These are phyloP conservation scores for Plasmopara muralis DNA, from an alignment of 352 stramenopile species.

Conservation along the genomic window DNA sequence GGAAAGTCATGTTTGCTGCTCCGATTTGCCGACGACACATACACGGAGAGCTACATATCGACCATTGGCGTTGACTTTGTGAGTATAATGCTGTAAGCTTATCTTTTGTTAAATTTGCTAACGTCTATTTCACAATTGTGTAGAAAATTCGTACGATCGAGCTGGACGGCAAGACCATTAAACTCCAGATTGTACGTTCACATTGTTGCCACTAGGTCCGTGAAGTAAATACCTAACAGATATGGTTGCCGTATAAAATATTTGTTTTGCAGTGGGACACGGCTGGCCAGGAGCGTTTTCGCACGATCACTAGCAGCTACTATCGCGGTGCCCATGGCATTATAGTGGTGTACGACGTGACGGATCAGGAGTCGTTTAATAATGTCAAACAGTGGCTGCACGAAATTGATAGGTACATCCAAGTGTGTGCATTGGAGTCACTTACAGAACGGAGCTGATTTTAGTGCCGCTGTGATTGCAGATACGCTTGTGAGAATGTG, in stretches of 20 bases:
- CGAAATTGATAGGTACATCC: conserved; percentile 74
- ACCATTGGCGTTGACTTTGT: conserved; percentile 99
- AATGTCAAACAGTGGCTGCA: conserved; percentile 98
- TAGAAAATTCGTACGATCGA: conserved; percentile 99
- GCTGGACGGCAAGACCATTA: conserved; percentile 99
- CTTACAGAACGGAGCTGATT: conserved; percentile 4
- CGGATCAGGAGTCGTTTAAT: conserved; percentile 95
- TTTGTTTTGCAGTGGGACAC: conserved; percentile 92
- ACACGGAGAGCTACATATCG: conserved; percentile 99
- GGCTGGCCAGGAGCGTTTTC: conserved; percentile 99
- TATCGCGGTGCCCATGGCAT: conserved; percentile 99
- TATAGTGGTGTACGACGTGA: conserved; percentile 99
- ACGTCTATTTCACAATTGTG: conserved; percentile 14
- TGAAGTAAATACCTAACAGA: not conserved
- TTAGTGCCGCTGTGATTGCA: conserved; percentile 13
- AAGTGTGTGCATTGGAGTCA: not conserved
- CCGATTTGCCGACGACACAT: conserved; percentile 99
- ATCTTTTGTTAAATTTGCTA: conserved; percentile 6
- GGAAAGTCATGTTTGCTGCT: conserved; percentile 98
- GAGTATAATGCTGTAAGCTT: conserved; percentile 35
- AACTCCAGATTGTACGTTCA: conserved; percentile 95
- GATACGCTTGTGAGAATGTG: conserved; percentile 96
- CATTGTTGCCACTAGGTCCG: not conserved
- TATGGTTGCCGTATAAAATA: not conserved
- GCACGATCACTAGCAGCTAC: conserved; percentile 99